Evolutionary conservation across 495 filamentous ascomycete genomes (phyloP), one percentile per base, ranked within the genome.

Genomic region (Astrothelium subdiscretum): DNA sequence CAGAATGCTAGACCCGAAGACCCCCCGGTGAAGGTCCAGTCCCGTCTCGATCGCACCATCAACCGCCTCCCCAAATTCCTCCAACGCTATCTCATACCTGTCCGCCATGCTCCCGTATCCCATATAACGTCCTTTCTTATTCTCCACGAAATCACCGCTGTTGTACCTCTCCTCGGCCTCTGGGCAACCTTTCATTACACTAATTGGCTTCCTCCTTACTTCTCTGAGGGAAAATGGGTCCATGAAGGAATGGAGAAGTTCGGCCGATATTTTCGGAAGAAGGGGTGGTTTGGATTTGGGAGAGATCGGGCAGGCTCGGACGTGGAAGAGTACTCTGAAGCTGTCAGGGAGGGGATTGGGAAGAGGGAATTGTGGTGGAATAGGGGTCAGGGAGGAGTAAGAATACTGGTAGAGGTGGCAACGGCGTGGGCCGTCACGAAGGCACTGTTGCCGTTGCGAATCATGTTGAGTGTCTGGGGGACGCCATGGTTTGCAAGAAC

Each of bases 401-500:
- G 69, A 65, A 29, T 68, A 2, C 75, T 87, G 20, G 67, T 85
- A 20, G 80, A 87, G 74, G 82, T 96, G 59, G 92, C 88, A 18
- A 87, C 92, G 38, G 94, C 94, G 22, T 98, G 89, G 75, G 88
- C 89, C 1, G 77, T 96, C 62, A 91, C 87, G 20, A 98, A 98
- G 72, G 84, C 87, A 22, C 67, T 96, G 62, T 71, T 96, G 65
- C 90, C 94, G 4, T 66, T 87, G 8, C 78, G 94, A 64, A 79
- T 98, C 63, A 79, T 82, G 5, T 69, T 82, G 15, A 95, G 92
- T 73, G 78, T 95, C 29, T 94, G 87, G 89, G 87, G 83, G 15
- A 96, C 94, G 59, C 94, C 94, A 44, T 97, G 91, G 92, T 94
- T 97, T 79, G 92, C 94, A 22, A 81, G 85, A 57, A 73, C 79